phyloP scores from a whole-genome alignment of 768 basidiomycete genomes.

The Mycena latifolia region DNA sequence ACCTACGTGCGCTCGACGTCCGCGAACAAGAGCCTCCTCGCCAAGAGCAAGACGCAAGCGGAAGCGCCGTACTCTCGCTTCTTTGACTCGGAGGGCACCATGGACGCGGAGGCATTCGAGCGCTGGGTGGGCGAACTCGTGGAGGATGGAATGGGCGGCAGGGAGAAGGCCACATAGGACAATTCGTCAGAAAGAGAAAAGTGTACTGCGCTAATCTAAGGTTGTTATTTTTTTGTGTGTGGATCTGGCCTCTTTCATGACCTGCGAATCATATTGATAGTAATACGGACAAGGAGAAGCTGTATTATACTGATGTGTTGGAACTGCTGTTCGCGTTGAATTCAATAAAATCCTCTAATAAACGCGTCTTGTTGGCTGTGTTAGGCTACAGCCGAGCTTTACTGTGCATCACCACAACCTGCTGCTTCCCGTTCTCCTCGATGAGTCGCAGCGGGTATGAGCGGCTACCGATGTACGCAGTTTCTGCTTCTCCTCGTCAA shows the following conservation, averaged over 20 bases:
- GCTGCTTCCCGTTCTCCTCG: not conserved
- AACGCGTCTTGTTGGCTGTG: too few relatives aligned
- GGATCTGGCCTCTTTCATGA: not conserved
- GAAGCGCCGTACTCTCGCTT: conserved; percentile 75
- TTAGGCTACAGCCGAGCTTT: too few relatives aligned
- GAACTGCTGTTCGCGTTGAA: too few relatives aligned
- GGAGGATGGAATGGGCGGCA: conserved; percentile 72
- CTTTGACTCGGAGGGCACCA: conserved; percentile 84
- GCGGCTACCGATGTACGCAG: conserved; percentile 63
- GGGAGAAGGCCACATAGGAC: conserved; percentile 65
- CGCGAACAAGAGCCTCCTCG: conserved; percentile 87
- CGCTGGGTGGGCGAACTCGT: conserved; percentile 83
- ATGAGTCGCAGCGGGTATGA: conserved; percentile 54
- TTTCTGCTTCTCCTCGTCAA: conserved; percentile 46
- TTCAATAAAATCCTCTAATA: too few relatives aligned
- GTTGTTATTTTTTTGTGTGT: conserved; percentile 6
- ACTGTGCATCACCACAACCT: too few relatives aligned
- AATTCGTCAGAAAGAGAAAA: not conserved
- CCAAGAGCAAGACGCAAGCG: conserved; percentile 72
- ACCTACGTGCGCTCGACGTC: conserved; percentile 85
- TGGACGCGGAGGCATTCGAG: conserved; percentile 84
- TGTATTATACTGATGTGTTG: too few relatives aligned
- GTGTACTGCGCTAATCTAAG: conserved; percentile 19
- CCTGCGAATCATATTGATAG: too few relatives aligned
- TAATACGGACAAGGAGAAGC: too few relatives aligned